These are phyloP conservation scores for Saccharomyces pastorianus DNA, from an alignment of 1,139 yeast genomes.

Conservation along the genomic window DNA sequence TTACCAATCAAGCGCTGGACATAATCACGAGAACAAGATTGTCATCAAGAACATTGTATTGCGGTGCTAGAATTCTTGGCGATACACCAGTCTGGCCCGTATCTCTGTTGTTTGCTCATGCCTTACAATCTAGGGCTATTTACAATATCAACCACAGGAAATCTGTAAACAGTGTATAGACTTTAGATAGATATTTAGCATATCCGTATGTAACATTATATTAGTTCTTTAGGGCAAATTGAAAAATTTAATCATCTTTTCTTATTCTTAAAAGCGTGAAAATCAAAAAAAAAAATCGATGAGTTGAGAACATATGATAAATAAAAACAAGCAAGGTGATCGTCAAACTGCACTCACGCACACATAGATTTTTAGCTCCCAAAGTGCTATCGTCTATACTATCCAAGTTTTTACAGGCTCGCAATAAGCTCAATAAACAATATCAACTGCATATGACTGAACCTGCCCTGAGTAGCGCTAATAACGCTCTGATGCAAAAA, in stretches of 20 bases:
- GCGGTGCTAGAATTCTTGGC: slow-evolving; percentile 66
- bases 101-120: slow-evolving; percentile 68
- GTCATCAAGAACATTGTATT: slow-evolving; percentile 48
- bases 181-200: background rate
- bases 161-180: background rate
- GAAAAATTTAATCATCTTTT: background rate
- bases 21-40: slow-evolving; percentile 42
- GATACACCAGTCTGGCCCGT: slow-evolving; percentile 83
- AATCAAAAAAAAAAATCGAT: background rate
- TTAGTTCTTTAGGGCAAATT: background rate
- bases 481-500: slow-evolving; percentile 9
- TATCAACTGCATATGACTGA: background rate
- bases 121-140: slow-evolving; percentile 58
- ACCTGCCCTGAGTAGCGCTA: slow-evolving; percentile 1
- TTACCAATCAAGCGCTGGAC: slow-evolving; percentile 36
- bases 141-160: slow-evolving; percentile 14
- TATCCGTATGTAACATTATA: background rate
- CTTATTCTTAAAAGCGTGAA: background rate
- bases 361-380: background rate
- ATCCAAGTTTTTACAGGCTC: background rate
- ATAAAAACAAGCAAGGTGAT: background rate
- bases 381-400: background rate
- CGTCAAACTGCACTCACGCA: background rate
- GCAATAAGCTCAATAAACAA: background rate
- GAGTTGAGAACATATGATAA: background rate